Evolutionary conservation across 768 basidiomycete species (phyloP), one percentile per base, ranked within the genome.

Genomic region (Mycena pura): DNA sequence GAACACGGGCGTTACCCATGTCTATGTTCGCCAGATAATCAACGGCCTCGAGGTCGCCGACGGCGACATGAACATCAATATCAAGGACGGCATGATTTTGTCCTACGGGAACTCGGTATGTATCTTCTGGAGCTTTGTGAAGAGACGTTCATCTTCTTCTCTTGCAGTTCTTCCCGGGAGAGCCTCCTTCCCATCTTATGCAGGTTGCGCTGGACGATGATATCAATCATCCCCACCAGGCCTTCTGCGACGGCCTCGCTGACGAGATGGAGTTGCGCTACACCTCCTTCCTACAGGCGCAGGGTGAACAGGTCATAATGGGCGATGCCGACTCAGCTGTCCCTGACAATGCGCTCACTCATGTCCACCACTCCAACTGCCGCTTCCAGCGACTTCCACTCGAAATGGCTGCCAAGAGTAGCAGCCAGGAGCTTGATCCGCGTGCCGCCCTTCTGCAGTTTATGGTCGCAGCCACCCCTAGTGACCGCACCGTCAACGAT

Each of bases 31-130:
- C 66, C 96, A 99, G 77, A 63, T 91, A 58, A 77, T 95, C 69
- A 88, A 91, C 57, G 95, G 93, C 14, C 78, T 96, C 43, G 93
- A 96, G 70, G 93, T 99, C 15, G 83, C 84, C 11, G 93, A 97
- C 69, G 93, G 92, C 27, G 91, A 97, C 75, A 86, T 97, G 79
- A 98, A 98, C 73, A 77, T 99, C 71, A 97, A 98, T 79, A 80
- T 98, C 74, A 89, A 89, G 76, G 84, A 91, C 54, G 95, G 93
- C 41, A 77, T 83, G 67, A 84, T 99, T 19, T 70, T 98, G 45
- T 95, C 93, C 1, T 93, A 89, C 68, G 95, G 95, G 43, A 91
- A 90, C 72, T 95, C 93, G 64, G 92, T 93, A 67, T 62, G 89
- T 58, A 36, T 15, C 36, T 52, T 19, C 39, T 56, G 53, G 36